Base-by-base conservation (phyloP, 2,329 filamentous ascomycete species). In the Colletotrichum lindemuthianum region DNA sequence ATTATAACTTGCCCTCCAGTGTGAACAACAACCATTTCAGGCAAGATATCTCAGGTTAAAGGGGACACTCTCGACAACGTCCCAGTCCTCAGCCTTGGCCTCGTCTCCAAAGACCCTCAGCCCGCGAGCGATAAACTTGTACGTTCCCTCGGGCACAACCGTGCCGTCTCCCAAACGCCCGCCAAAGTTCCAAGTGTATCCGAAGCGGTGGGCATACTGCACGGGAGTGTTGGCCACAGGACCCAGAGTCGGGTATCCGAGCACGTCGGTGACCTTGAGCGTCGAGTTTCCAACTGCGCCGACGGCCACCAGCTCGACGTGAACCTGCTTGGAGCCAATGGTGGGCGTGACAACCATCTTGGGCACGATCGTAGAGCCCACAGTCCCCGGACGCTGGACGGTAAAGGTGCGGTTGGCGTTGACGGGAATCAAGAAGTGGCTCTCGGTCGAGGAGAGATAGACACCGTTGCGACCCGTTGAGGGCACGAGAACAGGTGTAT, bases 31-130 rank as follows among this genome's bases (percentile, higher is more conserved):
- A 41, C 39, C 11, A n/a, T 39, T 11, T 50, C 43, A 63, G 13
- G 51, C 52, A 10, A 57, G 34, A 7, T 67, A 66, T 16, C 53
- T 53, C 51, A 67, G 39, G 34, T 50, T 54, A 16, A 72, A 71
- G 8, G 63, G 48, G 10, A 68, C 65, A 13, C 66, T 67, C 40
- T 68, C 65, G 4, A 66, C 50, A 5, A 60, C 45, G 11, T 73
- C 68, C 60, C 69, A 75, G 49, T 74, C 73, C 16, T 67, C 60
- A n/a, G 61, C 50, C 13, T 70, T 66, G 0, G 63, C 34, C 9
- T 54, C 50, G 24, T 75, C 68, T 2, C 72, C 73, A 59, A 72
- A 73, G 7, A 73, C 57, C 52, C 59, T 71, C 39, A 74, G 41
- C 2, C 65, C 71, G 15, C 68, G 66, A 16, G 68, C 67, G 24